Evolutionary conservation across 228 moss, liverwort and hornwort species (phyloP).

Genomic region (Sphagnum magellanicum): DNA sequence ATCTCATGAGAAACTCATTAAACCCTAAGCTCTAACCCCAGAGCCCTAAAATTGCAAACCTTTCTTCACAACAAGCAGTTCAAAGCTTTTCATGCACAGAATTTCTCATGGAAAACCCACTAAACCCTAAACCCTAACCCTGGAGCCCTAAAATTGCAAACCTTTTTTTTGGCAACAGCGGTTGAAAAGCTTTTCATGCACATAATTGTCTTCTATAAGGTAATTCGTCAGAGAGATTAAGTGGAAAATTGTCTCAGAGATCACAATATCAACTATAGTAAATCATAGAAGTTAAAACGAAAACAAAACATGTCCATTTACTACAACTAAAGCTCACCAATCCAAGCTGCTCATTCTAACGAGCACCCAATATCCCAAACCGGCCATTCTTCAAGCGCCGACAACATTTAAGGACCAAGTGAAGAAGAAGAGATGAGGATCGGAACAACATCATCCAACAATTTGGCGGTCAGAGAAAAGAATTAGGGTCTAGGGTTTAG

Average conservation of each 20-base stretch:
- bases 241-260: not conserved
- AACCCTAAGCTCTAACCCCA: constrained; percentile 14
- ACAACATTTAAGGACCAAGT: not conserved
- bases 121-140: constrained; percentile 14
- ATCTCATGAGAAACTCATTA: not conserved
- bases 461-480: not conserved
- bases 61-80: too few relatives aligned
- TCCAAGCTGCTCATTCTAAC: too few relatives aligned
- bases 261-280: not conserved
- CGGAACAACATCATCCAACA: not conserved
- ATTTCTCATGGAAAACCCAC: not conserved
- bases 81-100: not conserved
- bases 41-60: not conserved
- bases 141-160: not conserved
- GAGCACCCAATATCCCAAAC: too few relatives aligned
- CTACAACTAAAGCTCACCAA: too few relatives aligned
- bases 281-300: too few relatives aligned
- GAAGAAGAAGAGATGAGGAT: not conserved
- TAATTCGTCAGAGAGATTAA: too few relatives aligned
- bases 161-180: too few relatives aligned
- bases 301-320: too few relatives aligned
- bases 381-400: too few relatives aligned
- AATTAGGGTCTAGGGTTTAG: not conserved
- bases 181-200: too few relatives aligned
- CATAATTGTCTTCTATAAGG: too few relatives aligned